Evolutionary conservation across 2,329 filamentous ascomycete genomes (phyloP), one percentile per base, ranked within the genome.

Genomic region (Colletotrichum paranaense): DNA sequence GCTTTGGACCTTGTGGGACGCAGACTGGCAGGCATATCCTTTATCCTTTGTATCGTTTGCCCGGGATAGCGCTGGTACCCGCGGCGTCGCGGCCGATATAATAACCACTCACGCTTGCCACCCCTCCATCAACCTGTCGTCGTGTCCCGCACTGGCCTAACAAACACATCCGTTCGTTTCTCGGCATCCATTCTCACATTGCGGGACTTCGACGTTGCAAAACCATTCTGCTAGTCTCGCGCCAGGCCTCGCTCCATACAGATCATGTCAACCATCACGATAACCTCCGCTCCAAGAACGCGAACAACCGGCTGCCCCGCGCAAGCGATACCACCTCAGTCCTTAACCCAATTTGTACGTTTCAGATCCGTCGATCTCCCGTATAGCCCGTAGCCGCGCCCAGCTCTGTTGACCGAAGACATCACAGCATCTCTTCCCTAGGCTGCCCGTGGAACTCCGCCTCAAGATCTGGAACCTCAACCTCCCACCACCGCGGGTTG

Each of bases 391-490:
- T 49, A 4, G n/a, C 28, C 38, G 57, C 63, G 35, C 26, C 56
- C 19, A 52, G 57, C 28, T 24, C 66, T 3, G 24, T 62, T 73
- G 58, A 73, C 65, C 49, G 32, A 68, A 58, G 32, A 14, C 62
- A 59, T 75, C 26, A 26, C 74, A 88, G 87, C 81, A 79, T 58
- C 76, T 80, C 62, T 88, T 88, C 74, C 73, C 80, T 22, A 78
- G 77, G 55, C 84, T 88, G 1, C 87, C 87, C 1, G 76, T 82
- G 14, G 87, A 88, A 75, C 79, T 88, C 19, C 85, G 87, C 12
- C 78, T 87, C 28, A 84, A 82, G 68, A 86, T 88, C 62, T 88
- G 87, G 87, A 80, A 80, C 53, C 80, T 84, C 75, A 87, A 82
- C 75, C 78, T 86, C 22, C 84, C 85, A 0, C 76, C 78, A 16